These are phyloP conservation scores for Melampsora occidentalis DNA, from an alignment of 1,284 basidiomycete genomes.

Conservation along the genomic window DNA sequence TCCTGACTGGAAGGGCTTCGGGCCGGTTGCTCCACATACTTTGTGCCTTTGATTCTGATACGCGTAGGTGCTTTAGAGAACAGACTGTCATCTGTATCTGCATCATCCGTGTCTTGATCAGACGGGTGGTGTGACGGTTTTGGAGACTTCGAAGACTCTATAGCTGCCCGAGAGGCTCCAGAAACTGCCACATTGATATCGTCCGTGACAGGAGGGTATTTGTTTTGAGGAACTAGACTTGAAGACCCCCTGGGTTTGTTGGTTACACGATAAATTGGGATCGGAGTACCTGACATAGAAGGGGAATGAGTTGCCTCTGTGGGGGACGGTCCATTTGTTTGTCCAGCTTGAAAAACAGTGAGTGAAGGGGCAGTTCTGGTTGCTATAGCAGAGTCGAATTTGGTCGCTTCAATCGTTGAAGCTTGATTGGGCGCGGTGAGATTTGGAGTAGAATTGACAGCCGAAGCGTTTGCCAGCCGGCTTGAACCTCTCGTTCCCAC, in stretches of 20 bases:
- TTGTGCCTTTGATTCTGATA: slow-evolving; percentile 19
- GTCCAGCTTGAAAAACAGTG: background rate
- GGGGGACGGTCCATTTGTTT: background rate
- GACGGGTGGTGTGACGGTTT: no score
- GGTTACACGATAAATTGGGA: background rate
- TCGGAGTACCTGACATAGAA: background rate
- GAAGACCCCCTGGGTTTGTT: slow-evolving; percentile 9
- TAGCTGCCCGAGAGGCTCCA: no score
- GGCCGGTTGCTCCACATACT: background rate
- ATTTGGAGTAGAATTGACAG: background rate
- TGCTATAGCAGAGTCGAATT: background rate
- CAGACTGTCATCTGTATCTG: slow-evolving; percentile 9
- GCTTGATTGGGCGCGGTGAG: background rate
- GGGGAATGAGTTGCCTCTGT: background rate
- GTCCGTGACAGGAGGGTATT: no score
- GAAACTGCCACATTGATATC: no score
- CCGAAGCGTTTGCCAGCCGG: slow-evolving; percentile 23
- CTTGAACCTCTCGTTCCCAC: slow-evolving; percentile 31
- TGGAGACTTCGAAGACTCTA: no score
- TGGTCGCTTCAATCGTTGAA: background rate
- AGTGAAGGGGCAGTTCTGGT: background rate
- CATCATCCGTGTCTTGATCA: no score
- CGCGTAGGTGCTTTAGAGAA: slow-evolving; percentile 11
- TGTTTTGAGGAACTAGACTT: background rate
- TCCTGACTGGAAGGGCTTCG: background rate